Base-by-base conservation (phyloP, 352 stramenopile species). In the Phytophthora citrophthora region DNA sequence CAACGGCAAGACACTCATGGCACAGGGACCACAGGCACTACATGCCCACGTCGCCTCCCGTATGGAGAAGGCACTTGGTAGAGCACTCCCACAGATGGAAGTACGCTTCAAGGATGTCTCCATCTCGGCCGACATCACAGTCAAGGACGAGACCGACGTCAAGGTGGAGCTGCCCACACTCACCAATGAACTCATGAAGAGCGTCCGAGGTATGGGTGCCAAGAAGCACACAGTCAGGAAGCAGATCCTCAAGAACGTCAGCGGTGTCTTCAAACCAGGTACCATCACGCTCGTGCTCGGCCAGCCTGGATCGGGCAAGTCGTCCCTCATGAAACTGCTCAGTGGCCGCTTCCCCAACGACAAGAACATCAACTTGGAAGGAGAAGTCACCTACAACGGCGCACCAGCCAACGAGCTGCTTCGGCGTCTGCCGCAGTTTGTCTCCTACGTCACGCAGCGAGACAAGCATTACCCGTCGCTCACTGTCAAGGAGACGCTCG, bases 401-500 rank as follows among this genome's bases (percentile, higher is more conserved):
- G 12, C 47, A 6, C 13, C 32, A 0, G 44, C 29, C 9, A 49
- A 54, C 20, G 46, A 70, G 3, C 4, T 72, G 32, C 20, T 5
- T 3, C 18, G 13, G 24, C 45, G 41, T n/a, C 27, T 83, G 11
- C 72, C 68, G 7, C 68, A 83, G 55, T 74, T 80, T 16, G 65
- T 72, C 24, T 76, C 71, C 3, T 81, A 81, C 29, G 66, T 83
- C n/a, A 64, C 18, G 0, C 75, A 83, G 45, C 61, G 60, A 27
- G 70, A 84, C 59, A 63, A 72, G 43, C 72, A 81, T 48, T 82
- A 72, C 29, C 71, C 79, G 6, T 59, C 65, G 4, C 31, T 88
- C 9, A 89, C 74, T 0, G 77, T 86, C 13, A 82, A 86, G 58
- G 78, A 87, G 55, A 85, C 78, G 43, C 67, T 87, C 16, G 68